These are phyloP conservation scores for Gymnopus androsaceus DNA, from an alignment of 1,284 basidiomycete species.

Conservation along the genomic window DNA sequence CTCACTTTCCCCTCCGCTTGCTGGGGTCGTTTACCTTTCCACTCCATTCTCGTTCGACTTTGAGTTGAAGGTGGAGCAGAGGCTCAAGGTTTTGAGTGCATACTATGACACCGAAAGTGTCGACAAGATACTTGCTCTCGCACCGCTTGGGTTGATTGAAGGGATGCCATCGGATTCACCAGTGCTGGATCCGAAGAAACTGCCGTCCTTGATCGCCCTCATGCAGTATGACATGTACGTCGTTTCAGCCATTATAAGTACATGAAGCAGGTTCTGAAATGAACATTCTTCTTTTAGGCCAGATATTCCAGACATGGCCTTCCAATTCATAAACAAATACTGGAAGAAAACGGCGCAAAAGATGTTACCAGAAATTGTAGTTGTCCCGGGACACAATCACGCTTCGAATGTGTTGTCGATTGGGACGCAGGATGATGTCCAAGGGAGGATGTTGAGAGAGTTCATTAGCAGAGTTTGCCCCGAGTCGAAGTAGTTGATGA, in stretches of 20 bases:
- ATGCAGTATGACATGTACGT: constrained; percentile 7
- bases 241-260: too few relatives aligned
- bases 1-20: background rate
- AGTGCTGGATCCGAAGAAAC: background rate
- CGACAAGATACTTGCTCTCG: background rate
- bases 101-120: constrained; percentile 2
- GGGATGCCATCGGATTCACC: background rate
- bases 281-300: background rate
- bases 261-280: too few relatives aligned
- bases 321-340: background rate
- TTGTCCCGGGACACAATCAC: constrained; percentile 3
- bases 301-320: background rate
- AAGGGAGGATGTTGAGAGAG: constrained; percentile 1
- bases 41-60: background rate
- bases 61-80: background rate
- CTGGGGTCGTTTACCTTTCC: constrained; percentile 3
- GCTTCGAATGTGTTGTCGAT: background rate
- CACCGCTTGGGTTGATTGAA: constrained; percentile 4
- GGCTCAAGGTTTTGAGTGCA: background rate
- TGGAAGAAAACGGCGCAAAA: background rate
- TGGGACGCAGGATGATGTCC: constrained; percentile 8
- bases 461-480: background rate
- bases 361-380: background rate
- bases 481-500: too few relatives aligned
- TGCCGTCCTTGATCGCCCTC: background rate